phyloP scores from a whole-genome alignment of 2,329 filamentous ascomycete species.

The Hypoxylon sp. region DNA sequence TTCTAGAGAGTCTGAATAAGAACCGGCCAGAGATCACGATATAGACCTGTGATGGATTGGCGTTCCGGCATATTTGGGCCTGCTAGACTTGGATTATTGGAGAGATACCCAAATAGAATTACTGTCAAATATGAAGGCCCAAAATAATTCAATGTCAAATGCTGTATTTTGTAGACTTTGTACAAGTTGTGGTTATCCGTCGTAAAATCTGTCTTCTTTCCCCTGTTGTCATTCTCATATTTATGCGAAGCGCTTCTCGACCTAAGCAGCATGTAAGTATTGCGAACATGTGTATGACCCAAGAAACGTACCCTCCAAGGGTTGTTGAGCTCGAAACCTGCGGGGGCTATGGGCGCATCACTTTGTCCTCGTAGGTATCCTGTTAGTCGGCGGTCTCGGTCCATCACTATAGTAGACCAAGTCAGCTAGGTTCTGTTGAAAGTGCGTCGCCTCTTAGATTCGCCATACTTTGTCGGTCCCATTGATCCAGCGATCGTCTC shows the following conservation, averaged over 20 bases:
- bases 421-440: conserved; percentile 36
- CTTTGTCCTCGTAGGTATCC: conserved; percentile 71
- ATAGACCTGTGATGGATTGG: conserved; percentile 53
- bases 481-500: conserved; percentile 73
- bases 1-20: conserved; percentile 93
- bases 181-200: conserved; percentile 40
- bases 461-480: conserved; percentile 72
- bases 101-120: conserved; percentile 47
- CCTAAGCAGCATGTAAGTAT: conserved; percentile 56
- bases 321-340: conserved; percentile 74
- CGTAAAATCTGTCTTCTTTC: conserved; percentile 25
- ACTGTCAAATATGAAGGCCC: conserved; percentile 19
- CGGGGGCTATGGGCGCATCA: conserved; percentile 68
- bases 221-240: conserved; percentile 15
- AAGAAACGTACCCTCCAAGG: conserved; percentile 71
- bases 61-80: conserved; percentile 31
- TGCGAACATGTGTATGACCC: conserved; percentile 11
- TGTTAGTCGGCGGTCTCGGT: conserved; percentile 73
- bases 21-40: conserved; percentile 72
- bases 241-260: conserved; percentile 69
- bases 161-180: conserved; percentile 45
- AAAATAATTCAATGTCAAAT: conserved; percentile 41
- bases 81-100: conserved; percentile 43
- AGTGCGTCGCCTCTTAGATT: conserved; percentile 62
- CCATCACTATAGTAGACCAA: conserved; percentile 68